Conservation (phyloP, 1,284 basidiomycete species). For the Cystobasidium pallidum region DNA sequence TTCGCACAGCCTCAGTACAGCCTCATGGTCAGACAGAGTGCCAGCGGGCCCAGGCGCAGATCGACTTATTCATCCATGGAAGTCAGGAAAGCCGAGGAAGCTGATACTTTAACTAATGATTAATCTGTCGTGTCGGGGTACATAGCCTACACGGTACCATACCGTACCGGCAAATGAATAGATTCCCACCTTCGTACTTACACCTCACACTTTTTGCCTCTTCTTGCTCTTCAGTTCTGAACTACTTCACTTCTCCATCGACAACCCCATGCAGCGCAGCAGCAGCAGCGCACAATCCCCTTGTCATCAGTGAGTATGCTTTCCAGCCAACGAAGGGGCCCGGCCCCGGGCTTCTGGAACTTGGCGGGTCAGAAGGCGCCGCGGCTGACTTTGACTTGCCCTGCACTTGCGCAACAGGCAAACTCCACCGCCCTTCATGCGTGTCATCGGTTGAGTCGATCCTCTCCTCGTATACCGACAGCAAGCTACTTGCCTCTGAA, state of each 20-base stretch:
- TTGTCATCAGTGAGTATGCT: constrained; percentile 14
- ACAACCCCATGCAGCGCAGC: constrained; percentile 14
- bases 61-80: constrained; percentile 12
- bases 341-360: constrained; percentile 13
- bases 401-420: constrained; percentile 32
- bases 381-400: constrained; percentile 15
- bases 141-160: constrained; percentile 13
- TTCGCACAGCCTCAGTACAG: constrained; percentile 13
- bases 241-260: constrained; percentile 11
- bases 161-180: constrained; percentile 11
- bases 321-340: constrained; percentile 14
- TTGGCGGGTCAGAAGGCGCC: constrained; percentile 12
- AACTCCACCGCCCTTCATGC: constrained; percentile 58
- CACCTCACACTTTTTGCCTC: constrained; percentile 11
- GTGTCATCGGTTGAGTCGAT: constrained; percentile 55
- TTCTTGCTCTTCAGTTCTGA: constrained; percentile 16
- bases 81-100: constrained; percentile 7
- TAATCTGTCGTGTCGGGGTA: constrained; percentile 15
- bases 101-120: constrained; percentile 9
- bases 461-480: constrained; percentile 48
- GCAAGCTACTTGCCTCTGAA: constrained; percentile 16
- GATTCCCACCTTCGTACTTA: constrained; percentile 16
- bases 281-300: constrained; percentile 14
- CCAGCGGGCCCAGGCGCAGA: constrained; percentile 11
- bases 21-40: constrained; percentile 15